phyloP scores from a whole-genome alignment of 2,329 filamentous ascomycete genomes.

The Sporothrix luriei region DNA sequence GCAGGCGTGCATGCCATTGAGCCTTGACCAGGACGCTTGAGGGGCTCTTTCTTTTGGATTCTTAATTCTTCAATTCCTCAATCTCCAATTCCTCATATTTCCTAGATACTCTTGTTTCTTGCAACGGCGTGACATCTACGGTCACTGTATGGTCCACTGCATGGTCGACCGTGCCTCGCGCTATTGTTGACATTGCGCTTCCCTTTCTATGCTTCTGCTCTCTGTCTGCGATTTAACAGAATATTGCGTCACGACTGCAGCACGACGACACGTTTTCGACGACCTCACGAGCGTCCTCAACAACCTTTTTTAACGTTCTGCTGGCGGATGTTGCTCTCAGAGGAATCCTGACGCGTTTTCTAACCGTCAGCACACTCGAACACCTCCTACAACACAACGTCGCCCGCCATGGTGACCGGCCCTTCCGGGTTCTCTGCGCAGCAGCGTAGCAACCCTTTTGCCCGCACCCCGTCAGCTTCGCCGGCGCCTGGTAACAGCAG shows the following conservation, averaged over 20 bases:
- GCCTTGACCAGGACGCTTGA: conserved; percentile 23
- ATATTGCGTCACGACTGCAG: conserved; percentile 16
- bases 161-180: not conserved
- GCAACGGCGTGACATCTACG: conserved; percentile 24
- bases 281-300: conserved; percentile 8
- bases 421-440: conserved; percentile 31
- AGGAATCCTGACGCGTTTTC: conserved; percentile 4
- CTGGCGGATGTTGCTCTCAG: conserved; percentile 31
- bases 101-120: conserved; percentile 24
- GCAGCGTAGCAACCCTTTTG: conserved; percentile 75
- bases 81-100: conserved; percentile 21
- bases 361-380: not conserved
- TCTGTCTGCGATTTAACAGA: not conserved
- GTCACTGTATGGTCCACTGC: conserved; percentile 2
- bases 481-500: conserved; percentile 52
- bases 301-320: not conserved
- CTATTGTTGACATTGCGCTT: not conserved
- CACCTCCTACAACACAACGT: not conserved
- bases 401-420: conserved; percentile 28
- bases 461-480: conserved; percentile 68
- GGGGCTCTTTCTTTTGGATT: conserved; percentile 20
- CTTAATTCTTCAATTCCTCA: conserved; percentile 7
- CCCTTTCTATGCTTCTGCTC: not conserved
- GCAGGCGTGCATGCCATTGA: conserved; percentile 32
- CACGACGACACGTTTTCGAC: not conserved